These are phyloP conservation scores for Phytophthora agathidicida DNA, from an alignment of 352 stramenopile species.

Conservation along the genomic window DNA sequence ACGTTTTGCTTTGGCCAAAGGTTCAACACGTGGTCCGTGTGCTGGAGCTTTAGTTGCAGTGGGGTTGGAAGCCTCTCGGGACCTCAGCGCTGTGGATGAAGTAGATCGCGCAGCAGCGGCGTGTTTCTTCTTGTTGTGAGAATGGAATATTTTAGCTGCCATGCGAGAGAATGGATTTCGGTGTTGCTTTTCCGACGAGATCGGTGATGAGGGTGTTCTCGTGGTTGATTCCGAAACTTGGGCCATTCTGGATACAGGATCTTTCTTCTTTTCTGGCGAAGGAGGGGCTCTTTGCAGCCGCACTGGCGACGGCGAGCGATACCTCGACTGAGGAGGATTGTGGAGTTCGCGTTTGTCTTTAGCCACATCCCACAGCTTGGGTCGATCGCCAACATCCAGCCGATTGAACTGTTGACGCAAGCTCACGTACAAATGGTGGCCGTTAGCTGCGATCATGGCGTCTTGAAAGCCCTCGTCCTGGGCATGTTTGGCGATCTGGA, in stretches of 20 bases:
- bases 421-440: constrained; percentile 42
- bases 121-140: constrained; percentile 29
- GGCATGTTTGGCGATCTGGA: constrained; percentile 50
- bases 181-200: constrained; percentile 18
- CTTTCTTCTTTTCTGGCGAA: constrained; percentile 35
- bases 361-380: constrained; percentile 33
- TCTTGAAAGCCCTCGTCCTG: constrained; percentile 46
- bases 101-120: neutral
- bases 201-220: neutral
- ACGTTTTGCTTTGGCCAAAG: constrained; percentile 2
- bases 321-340: constrained; percentile 5
- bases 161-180: constrained; percentile 38
- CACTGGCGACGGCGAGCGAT: constrained; percentile 26
- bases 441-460: constrained; percentile 44
- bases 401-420: constrained; percentile 39
- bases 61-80: neutral
- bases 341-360: constrained; percentile 39
- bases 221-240: neutral
- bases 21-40: constrained; percentile 4
- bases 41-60: constrained; percentile 3
- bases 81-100: neutral
- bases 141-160: constrained; percentile 36
- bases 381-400: constrained; percentile 34
- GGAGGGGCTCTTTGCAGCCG: neutral
- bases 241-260: constrained; percentile 18